Conservation (phyloP, 1,284 basidiomycete genomes). For the Fistulina hepatica region DNA sequence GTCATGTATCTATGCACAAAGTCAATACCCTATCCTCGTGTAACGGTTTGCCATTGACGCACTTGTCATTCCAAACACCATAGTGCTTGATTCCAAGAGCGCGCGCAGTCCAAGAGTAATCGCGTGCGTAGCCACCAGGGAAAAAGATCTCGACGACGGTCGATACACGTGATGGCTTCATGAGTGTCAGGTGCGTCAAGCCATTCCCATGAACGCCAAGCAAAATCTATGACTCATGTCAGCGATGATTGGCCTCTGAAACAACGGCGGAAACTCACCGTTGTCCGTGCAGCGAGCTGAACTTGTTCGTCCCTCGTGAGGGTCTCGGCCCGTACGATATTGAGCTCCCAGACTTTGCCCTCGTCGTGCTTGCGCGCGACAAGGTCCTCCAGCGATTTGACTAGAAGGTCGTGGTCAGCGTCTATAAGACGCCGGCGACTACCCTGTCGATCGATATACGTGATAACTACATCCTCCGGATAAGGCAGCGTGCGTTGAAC, state of each 20-base stretch:
- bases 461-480: slow-evolving; percentile 42
- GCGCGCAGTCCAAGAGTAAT: slow-evolving; percentile 57
- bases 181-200: slow-evolving; percentile 59
- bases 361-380: slow-evolving; percentile 39
- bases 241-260: too few relatives aligned
- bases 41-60: not conserved
- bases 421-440: slow-evolving; percentile 44
- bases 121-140: slow-evolving; percentile 58
- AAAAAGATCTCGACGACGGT: slow-evolving; percentile 70
- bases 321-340: slow-evolving; percentile 63
- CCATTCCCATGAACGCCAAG: slow-evolving; percentile 67
- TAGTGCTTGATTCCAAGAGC: slow-evolving; percentile 62
- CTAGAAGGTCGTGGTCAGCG: slow-evolving; percentile 37
- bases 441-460: slow-evolving; percentile 65
- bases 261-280: slow-evolving; percentile 38
- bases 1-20: slow-evolving; percentile 4
- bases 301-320: slow-evolving; percentile 56
- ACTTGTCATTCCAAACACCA: slow-evolving; percentile 43
- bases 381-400: slow-evolving; percentile 38
- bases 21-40: not conserved
- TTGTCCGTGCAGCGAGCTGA: slow-evolving; percentile 49
- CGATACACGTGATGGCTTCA: slow-evolving; percentile 46
- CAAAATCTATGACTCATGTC: slow-evolving; percentile 41
- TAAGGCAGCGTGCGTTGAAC: slow-evolving; percentile 3
- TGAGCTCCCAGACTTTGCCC: slow-evolving; percentile 43